These are phyloP conservation scores for Calycina marina DNA, from an alignment of 2,329 filamentous ascomycete genomes.

Conservation along the genomic window DNA sequence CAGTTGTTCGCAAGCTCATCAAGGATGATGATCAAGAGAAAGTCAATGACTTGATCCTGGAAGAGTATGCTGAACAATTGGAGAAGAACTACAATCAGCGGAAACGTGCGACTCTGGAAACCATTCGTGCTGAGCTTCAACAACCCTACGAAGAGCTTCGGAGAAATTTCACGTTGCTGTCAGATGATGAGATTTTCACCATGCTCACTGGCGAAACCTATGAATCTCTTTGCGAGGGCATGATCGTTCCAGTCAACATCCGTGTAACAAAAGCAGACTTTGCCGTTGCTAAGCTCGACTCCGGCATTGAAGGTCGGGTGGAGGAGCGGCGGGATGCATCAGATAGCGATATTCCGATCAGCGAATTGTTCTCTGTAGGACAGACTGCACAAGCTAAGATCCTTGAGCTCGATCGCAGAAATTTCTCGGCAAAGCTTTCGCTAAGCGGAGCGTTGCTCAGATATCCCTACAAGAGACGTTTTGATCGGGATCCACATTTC, in stretches of 20 bases:
- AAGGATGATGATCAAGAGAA: conserved; percentile 87
- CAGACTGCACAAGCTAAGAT: conserved; percentile 86
- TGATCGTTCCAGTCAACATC: conserved; percentile 84
- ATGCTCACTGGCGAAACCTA: conserved; percentile 92
- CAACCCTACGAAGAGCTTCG: conserved; percentile 90
- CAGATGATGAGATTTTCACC: conserved; percentile 72
- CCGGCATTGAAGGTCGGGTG: conserved; percentile 80
- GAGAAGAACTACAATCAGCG: conserved; percentile 85
- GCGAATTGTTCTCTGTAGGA: conserved; percentile 59
- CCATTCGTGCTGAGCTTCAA: conserved; percentile 85
- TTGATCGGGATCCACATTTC: conserved; percentile 61
- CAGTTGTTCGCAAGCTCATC: conserved; percentile 89
- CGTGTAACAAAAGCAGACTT: conserved; percentile 84
- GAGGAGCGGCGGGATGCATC: conserved; percentile 67
- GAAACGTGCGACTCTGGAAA: conserved; percentile 91
- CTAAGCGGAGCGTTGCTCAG: conserved; percentile 70
- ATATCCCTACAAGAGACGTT: conserved; percentile 51
- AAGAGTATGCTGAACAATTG: conserved; percentile 93
- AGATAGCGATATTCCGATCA: conserved; percentile 50
- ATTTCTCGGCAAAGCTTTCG: conserved; percentile 70
- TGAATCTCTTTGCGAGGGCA: conserved; percentile 70
- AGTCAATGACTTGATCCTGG: conserved; percentile 88
- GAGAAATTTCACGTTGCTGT: conserved; percentile 57
- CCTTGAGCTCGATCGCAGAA: conserved; percentile 72
- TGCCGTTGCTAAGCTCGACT: conserved; percentile 85